Evolutionary conservation across 768 basidiomycete genomes (phyloP).

Genomic region (Lentinula boryana): DNA sequence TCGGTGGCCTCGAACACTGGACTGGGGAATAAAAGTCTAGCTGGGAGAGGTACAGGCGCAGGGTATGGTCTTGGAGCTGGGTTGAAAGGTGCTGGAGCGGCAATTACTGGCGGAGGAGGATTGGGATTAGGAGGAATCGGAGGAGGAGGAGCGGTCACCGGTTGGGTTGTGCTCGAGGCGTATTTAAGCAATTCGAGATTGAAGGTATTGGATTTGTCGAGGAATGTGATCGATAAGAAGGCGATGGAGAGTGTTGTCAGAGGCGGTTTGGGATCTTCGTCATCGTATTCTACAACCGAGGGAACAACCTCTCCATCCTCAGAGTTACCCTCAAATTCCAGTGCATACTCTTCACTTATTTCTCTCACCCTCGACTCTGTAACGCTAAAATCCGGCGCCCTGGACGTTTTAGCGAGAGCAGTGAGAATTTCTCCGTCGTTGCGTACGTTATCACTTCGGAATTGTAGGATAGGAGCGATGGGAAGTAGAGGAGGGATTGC

Average conservation of each 20-base stretch:
- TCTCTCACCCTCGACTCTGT: not conserved
- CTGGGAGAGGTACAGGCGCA: slow-evolving; percentile 80
- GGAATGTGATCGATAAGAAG: slow-evolving; percentile 79
- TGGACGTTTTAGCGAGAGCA: not conserved
- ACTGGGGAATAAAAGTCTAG: slow-evolving; percentile 51
- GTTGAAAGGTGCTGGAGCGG: not conserved
- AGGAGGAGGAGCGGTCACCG: not conserved
- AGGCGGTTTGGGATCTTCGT: not conserved
- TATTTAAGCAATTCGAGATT: not conserved
- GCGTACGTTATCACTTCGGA: not conserved
- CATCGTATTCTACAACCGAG: not conserved
- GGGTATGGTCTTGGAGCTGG: not conserved
- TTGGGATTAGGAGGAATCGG: too few species aligned
- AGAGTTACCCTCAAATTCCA: not conserved
- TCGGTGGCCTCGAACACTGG: slow-evolving; percentile 84
- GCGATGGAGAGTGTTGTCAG: slow-evolving; percentile 46
- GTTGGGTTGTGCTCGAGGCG: slow-evolving; percentile 3
- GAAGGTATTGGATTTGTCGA: slow-evolving; percentile 59
- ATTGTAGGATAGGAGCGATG: not conserved
- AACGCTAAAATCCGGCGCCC: not conserved
- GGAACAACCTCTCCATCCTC: not conserved
- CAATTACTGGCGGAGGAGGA: not conserved
- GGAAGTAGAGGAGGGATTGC: slow-evolving; percentile 1
- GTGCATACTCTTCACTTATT: not conserved
- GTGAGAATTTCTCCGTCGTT: not conserved